A percentile compares a stretch with the other conserved stretches of the same genome.
These are phyloP conservation scores for Pseudisothecium myosuroides DNA, from an alignment of 225 moss, liverwort and hornwort species.

Conservation along the genomic window DNA sequence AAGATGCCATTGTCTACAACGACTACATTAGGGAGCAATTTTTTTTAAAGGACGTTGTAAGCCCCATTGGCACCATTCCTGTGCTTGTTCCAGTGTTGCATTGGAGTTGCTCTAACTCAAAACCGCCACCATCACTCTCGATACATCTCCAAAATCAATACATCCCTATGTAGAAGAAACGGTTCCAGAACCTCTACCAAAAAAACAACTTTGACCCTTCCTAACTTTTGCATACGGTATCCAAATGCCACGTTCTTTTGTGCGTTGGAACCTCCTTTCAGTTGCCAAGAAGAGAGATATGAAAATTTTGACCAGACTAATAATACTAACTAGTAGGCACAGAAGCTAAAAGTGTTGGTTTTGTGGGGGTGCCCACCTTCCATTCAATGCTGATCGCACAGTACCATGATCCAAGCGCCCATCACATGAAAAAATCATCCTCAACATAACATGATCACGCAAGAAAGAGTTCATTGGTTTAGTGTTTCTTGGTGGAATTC, in stretches of 20 bases:
- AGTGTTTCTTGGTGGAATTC: background rate
- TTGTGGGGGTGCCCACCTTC: background rate
- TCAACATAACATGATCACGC: background rate
- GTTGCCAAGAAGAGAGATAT: background rate
- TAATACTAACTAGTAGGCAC: accelerated
- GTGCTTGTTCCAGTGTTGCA: no score
- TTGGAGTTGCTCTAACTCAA: no score
- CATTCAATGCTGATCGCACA: background rate
- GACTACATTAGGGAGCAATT: no score
- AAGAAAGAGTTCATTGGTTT: background rate
- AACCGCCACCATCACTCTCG: accelerated
- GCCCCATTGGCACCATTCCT: no score
- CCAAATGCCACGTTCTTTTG: background rate
- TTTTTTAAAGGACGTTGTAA: no score
- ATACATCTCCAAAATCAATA: background rate
- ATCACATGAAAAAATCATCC: background rate
- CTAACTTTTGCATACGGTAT: background rate
- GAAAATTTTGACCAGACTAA: background rate
- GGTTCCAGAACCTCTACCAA: accelerated
- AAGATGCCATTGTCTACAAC: no score
- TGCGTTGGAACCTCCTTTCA: background rate
- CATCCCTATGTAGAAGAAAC: accelerated
- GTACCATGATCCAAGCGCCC: background rate
- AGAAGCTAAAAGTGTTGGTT: background rate
- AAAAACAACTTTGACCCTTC: no score